These are phyloP conservation scores for Chytriomyces sp. DNA, from an alignment of 192 early-diverging fungal genomes.

Conservation along the genomic window DNA sequence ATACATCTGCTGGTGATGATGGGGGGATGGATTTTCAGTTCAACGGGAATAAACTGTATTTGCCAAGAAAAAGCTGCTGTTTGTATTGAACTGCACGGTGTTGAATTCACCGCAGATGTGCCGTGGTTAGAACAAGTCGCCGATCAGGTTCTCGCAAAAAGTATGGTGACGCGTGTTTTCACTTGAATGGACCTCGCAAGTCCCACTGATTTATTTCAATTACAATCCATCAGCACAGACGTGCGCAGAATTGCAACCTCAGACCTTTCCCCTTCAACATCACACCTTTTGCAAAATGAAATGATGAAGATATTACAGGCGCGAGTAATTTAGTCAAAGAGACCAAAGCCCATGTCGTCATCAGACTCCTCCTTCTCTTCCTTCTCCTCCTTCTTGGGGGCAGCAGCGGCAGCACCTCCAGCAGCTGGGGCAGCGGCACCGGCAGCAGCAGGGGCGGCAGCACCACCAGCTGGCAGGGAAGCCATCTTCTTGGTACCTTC, in stretches of 20 bases:
- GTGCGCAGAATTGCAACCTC: neutral
- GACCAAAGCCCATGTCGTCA: constrained; percentile 95
- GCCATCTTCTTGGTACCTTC: constrained; percentile 91
- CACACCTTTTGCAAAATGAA: constrained; percentile 23
- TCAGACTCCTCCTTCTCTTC: constrained; percentile 92
- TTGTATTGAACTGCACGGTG: too few species aligned
- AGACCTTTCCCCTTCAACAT: neutral
- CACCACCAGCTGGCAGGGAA: constrained; percentile 92
- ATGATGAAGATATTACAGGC: neutral
- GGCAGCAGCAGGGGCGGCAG: constrained; percentile 66
- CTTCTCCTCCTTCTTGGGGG: constrained; percentile 69
- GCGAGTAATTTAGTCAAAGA: constrained; percentile 84
- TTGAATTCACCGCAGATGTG: too few species aligned
- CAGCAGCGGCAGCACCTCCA: constrained; percentile 68
- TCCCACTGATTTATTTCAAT: neutral
- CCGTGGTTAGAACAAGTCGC: neutral
- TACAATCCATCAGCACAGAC: neutral
- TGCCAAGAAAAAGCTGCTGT: too few species aligned
- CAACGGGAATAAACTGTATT: too few species aligned
- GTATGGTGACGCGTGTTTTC: neutral
- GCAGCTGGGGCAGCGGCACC: constrained; percentile 71
- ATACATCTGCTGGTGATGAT: too few species aligned
- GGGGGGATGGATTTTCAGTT: too few species aligned
- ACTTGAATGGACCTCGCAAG: neutral
- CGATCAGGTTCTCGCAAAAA: neutral